Base-by-base conservation (phyloP, 2,329 filamentous ascomycete species). In the Aspergillus alliaceus region DNA sequence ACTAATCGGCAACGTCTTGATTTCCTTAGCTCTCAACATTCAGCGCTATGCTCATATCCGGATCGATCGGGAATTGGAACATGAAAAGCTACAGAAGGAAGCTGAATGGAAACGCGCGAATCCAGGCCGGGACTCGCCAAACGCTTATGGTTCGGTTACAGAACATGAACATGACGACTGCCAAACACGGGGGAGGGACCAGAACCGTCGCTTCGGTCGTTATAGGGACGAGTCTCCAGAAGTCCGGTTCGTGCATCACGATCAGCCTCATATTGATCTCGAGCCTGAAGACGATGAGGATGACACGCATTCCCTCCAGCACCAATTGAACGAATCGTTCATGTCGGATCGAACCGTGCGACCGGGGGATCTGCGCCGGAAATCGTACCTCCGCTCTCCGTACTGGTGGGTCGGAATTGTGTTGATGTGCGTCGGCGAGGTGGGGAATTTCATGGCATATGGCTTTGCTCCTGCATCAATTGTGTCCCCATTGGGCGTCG, bases 381-480 rank as follows among this genome's bases (percentile, higher is more conserved):
- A 88, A 56, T 89, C 86, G 6, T 99, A 99, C 74, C 84, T 99
- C 58, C 87, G 86, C 62, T 96, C 92, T 34, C 91, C 92, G 1
- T 97, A 95, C 71, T 99, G 95, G 95, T 99, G 95, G 95, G 78
- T 88, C 31, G 95, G 95, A 20, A 93, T 98, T 64, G 84, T 96
- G 15, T 82, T 99, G 58, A 99, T 99, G 85, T 91, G 88, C 0
- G 79, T 96, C 24, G 95, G 95, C 56, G 95, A 99, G 78, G 89
- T 90, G 70, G 95, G 95, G 51, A 99, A 99, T 73, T 99, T 99
- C 70, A 79, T 99, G 61, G 95, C 95, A 0, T 99, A 99, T 70
- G 95, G 95, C 24, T 99, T 99, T 72, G 95, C 95, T 29, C 95
- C 95, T 3, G 95, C 95, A 7, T 98, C 95, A 14, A 97, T 99